Conservation (phyloP, 2,329 filamentous ascomycete species). For the Nemania sp. region DNA sequence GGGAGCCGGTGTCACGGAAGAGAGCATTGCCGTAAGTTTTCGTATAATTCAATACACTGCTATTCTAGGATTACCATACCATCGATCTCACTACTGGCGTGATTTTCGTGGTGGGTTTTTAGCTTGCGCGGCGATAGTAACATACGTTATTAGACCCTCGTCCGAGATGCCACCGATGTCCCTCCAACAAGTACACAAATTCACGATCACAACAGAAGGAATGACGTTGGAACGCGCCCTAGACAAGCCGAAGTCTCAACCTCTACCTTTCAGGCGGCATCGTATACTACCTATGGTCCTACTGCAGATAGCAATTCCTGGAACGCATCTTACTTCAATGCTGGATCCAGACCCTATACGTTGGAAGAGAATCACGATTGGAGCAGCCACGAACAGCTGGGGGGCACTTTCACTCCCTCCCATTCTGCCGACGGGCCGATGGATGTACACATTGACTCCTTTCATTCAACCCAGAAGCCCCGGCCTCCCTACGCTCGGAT, state of each 20-base stretch:
- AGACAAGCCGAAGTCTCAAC: constrained; percentile 8
- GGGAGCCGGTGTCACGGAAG: constrained; percentile 61
- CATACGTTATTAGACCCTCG: constrained; percentile 39
- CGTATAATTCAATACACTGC: not conserved
- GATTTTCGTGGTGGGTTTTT: not conserved
- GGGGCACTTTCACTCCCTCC: constrained; percentile 40
- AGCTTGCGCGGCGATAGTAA: constrained; percentile 10
- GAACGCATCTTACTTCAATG: constrained; percentile 24
- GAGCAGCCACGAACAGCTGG: constrained; percentile 38
- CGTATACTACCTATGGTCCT: constrained; percentile 20
- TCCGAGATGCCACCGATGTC: constrained; percentile 36
- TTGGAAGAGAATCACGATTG: constrained; percentile 41
- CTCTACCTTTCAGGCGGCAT: constrained; percentile 16
- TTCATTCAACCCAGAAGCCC: constrained; percentile 28
- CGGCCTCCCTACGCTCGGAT: constrained; percentile 52
- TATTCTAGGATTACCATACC: constrained; percentile 22
- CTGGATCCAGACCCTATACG: constrained; percentile 16
- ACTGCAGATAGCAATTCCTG: constrained; percentile 17
- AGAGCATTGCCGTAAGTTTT: constrained; percentile 59
- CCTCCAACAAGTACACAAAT: constrained; percentile 23
- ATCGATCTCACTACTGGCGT: constrained; percentile 34
- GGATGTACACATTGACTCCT: constrained; percentile 33
- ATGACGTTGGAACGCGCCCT: constrained; percentile 24
- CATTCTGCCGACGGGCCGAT: constrained; percentile 42
- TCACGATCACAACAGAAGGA: constrained; percentile 30